These are phyloP conservation scores for Candida sonorensis DNA, from an alignment of 805 yeast genomes.

Conservation along the genomic window DNA sequence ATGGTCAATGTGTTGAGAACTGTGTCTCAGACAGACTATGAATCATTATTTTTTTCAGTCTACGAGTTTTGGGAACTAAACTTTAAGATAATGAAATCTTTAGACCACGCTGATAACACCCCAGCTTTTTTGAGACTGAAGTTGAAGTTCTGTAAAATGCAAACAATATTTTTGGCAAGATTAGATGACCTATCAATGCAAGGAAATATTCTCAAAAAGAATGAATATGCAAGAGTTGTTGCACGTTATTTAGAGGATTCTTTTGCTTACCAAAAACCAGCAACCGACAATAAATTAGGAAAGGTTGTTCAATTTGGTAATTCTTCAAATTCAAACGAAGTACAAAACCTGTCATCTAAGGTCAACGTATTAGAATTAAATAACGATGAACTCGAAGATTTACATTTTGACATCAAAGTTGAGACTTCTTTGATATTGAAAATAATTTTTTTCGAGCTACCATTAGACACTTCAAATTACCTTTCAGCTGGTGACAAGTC, in stretches of 20 bases:
- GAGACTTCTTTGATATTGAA: slow-evolving; percentile 59
- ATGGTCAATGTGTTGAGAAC: slow-evolving; percentile 23
- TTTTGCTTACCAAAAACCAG: slow-evolving; percentile 13
- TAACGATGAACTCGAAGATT: slow-evolving; percentile 20
- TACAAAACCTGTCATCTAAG: slow-evolving; percentile 1
- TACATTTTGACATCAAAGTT: slow-evolving; percentile 24
- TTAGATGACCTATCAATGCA: slow-evolving; percentile 23
- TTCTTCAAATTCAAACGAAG: neutral
- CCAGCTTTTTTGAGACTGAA: slow-evolving; percentile 22
- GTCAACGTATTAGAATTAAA: slow-evolving; percentile 11
- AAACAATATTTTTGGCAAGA: slow-evolving; percentile 20
- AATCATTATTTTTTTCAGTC: slow-evolving; percentile 21
- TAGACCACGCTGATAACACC: slow-evolving; percentile 15
- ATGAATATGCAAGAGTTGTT: slow-evolving; percentile 26
- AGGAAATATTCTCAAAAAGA: slow-evolving; percentile 24
- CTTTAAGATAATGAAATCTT: slow-evolving; percentile 13
- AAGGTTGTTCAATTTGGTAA: slow-evolving; percentile 10
- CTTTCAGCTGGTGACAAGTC: too few relatives aligned
- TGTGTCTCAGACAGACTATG: slow-evolving; percentile 19
- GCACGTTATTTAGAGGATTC: slow-evolving; percentile 29
- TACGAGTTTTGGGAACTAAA: slow-evolving; percentile 22
- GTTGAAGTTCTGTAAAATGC: slow-evolving; percentile 26
- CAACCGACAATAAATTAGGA: slow-evolving; percentile 26
- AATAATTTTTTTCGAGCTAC: slow-evolving; percentile 45
- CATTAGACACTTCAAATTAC: slow-evolving; percentile 51